Percentiles rank a stretch among this genome's conserved stretches.
Conservation (phyloP, 768 basidiomycete species). For the Lactifluus echinatus region DNA sequence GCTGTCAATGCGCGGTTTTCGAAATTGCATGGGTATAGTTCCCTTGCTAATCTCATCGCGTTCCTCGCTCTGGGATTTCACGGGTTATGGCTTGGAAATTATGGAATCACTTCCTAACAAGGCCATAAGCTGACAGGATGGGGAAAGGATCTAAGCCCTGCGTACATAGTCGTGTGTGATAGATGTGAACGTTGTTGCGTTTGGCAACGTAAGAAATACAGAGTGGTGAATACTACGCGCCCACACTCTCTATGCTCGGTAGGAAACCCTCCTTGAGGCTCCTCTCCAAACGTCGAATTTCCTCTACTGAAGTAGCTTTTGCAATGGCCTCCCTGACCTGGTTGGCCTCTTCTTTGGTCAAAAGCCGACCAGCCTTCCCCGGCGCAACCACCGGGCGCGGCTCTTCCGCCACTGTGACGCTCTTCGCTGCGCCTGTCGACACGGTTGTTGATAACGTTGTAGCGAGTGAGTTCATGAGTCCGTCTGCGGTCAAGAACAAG, state of each 20-base stretch:
- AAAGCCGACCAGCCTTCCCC: slow-evolving; percentile 73
- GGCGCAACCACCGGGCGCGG: slow-evolving; percentile 49
- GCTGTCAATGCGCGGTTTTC: slow-evolving; percentile 59
- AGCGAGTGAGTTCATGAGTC: slow-evolving; percentile 70
- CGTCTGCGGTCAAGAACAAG: slow-evolving; percentile 75
- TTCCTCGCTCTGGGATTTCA: slow-evolving; percentile 57
- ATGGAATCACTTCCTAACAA: slow-evolving; percentile 32
- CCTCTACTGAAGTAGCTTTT: slow-evolving; percentile 85
- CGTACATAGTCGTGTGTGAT: slow-evolving; percentile 4
- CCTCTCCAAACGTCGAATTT: slow-evolving; percentile 76
- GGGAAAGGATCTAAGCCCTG: neutral
- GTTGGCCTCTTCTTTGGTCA: slow-evolving; percentile 88
- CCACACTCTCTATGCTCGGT: slow-evolving; percentile 68
- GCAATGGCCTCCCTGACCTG: slow-evolving; percentile 82
- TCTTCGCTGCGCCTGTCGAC: slow-evolving; percentile 56
- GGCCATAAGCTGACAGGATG: neutral
- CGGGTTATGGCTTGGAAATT: slow-evolving; percentile 60
- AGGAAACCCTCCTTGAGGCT: slow-evolving; percentile 78
- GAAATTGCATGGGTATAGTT: slow-evolving; percentile 59
- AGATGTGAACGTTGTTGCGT: neutral
- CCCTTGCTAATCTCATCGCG: slow-evolving; percentile 52
- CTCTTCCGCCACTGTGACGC: slow-evolving; percentile 62
- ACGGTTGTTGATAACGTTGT: slow-evolving; percentile 68
- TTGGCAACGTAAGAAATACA: slow-evolving; percentile 4
- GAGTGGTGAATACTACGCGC: slow-evolving; percentile 43